A percentile compares a stretch with the other conserved stretches of the same genome.
Evolutionary conservation across 345 rosid genomes (phyloP).

Genomic region (Passiflora organensis): DNA sequence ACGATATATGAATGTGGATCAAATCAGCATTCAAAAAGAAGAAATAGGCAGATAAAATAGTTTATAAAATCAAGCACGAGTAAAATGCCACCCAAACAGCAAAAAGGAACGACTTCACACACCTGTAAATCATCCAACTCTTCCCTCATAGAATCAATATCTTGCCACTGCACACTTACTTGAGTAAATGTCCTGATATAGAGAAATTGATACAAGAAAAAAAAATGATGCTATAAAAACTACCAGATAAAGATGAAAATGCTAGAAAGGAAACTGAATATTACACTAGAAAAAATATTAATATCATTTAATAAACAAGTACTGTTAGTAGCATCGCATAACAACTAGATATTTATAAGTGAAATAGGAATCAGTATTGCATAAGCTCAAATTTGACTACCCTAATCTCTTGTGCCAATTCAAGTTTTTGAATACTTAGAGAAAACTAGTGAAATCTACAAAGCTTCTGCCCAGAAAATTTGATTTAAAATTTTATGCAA

Average conservation of each 20-base stretch:
- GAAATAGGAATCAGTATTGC: background rate
- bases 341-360: too few relatives aligned
- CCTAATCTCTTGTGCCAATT: background rate
- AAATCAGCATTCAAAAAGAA: background rate
- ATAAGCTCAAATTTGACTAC: background rate
- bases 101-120: background rate
- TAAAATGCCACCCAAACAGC: too few relatives aligned
- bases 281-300: background rate
- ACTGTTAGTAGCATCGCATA: too few relatives aligned
- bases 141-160: slow-evolving; percentile 95
- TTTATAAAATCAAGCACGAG: background rate
- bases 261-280: background rate
- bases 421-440: background rate
- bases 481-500: background rate
- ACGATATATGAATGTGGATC: background rate
- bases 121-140: slow-evolving; percentile 98
- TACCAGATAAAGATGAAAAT: background rate
- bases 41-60: background rate
- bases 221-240: too few relatives aligned
- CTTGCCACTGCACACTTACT: slow-evolving; percentile 99
- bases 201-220: too few relatives aligned
- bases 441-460: background rate
- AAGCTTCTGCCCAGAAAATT: background rate
- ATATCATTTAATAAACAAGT: too few relatives aligned
- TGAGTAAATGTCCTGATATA: slow-evolving; percentile 85